phyloP scores from a whole-genome alignment of 192 early-diverging fungal genomes.

The Backusella tuberculispora region DNA sequence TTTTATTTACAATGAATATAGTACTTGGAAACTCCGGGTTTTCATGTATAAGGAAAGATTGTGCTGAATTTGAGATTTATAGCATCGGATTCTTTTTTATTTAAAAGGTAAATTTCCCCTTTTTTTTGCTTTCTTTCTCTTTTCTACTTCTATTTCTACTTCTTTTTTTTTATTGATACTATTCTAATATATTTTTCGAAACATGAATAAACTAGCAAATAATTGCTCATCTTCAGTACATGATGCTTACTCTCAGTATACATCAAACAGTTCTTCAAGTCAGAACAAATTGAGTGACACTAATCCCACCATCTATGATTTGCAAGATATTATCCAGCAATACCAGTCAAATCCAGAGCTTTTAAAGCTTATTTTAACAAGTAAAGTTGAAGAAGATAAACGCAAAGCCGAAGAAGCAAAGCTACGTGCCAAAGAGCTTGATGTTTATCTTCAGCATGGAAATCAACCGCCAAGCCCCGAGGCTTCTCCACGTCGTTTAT shows the following conservation, averaged over 20 bases:
- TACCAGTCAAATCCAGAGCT: slow-evolving; percentile 56
- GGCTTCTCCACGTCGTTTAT: slow-evolving; percentile 3
- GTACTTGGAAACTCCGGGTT: slow-evolving; percentile 13
- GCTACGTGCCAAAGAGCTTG: slow-evolving; percentile 51
- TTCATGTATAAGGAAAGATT: slow-evolving; percentile 13
- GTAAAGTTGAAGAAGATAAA: slow-evolving; percentile 62
- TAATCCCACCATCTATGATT: slow-evolving; percentile 44
- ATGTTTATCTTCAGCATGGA: slow-evolving; percentile 45
- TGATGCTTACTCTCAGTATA: background rate
- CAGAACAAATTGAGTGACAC: background rate
- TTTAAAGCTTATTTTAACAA: slow-evolving; percentile 56
- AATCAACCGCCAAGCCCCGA: slow-evolving; percentile 18
- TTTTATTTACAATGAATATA: background rate
- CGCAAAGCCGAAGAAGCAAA: slow-evolving; percentile 61
- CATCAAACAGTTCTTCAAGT: background rate
- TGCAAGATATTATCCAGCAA: slow-evolving; percentile 56
- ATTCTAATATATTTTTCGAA: background rate
- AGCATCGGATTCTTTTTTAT: background rate
- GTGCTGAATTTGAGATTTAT: background rate
- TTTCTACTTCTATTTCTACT: background rate
- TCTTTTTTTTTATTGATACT: background rate
- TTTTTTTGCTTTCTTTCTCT: background rate
- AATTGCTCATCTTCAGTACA: background rate
- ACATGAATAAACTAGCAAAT: background rate
- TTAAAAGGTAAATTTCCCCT: background rate